Percentiles rank a stretch among this genome's conserved stretches.
Conservation (phyloP, 371 early-diverging fungal species). For the Mortierella sp. region DNA sequence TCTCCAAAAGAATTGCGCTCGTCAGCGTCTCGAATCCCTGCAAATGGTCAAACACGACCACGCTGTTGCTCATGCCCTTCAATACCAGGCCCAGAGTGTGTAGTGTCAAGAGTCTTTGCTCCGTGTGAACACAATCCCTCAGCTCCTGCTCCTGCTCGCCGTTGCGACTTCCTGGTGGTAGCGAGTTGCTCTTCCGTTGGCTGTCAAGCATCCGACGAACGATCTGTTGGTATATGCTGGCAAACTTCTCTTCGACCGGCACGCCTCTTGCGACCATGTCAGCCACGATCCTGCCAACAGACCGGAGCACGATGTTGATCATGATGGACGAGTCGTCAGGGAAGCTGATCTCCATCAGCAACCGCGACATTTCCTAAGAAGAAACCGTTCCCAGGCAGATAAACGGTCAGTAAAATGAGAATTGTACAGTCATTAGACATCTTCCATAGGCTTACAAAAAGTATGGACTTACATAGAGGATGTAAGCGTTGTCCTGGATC, state of each 20-base stretch:
- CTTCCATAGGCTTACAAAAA: neutral
- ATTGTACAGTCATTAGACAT: neutral
- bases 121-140: slow-evolving; percentile 54
- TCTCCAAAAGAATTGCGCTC: slow-evolving; percentile 49
- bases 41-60: slow-evolving; percentile 56
- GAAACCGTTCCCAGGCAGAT: too few relatives aligned
- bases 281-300: slow-evolving; percentile 48
- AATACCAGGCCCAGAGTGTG: slow-evolving; percentile 57
- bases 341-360: slow-evolving; percentile 56
- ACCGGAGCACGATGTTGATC: slow-evolving; percentile 56
- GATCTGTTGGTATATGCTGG: slow-evolving; percentile 58
- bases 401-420: neutral
- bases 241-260: slow-evolving; percentile 53
- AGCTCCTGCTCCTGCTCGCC: slow-evolving; percentile 47
- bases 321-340: slow-evolving; percentile 53
- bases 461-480: slow-evolving; percentile 46
- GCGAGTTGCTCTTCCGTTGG: slow-evolving; percentile 4
- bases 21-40: slow-evolving; percentile 60
- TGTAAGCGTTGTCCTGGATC: slow-evolving; percentile 52
- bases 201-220: slow-evolving; percentile 49
- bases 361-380: slow-evolving; percentile 56
- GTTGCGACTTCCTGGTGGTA: neutral
- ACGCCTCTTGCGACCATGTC: slow-evolving; percentile 55
- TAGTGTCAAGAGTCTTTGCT: slow-evolving; percentile 53
- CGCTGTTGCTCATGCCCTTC: slow-evolving; percentile 42